Evolutionary conservation across 495 filamentous ascomycete genomes (phyloP), one percentile per base, ranked within the genome.

Genomic region (Acidomyces sp.): DNA sequence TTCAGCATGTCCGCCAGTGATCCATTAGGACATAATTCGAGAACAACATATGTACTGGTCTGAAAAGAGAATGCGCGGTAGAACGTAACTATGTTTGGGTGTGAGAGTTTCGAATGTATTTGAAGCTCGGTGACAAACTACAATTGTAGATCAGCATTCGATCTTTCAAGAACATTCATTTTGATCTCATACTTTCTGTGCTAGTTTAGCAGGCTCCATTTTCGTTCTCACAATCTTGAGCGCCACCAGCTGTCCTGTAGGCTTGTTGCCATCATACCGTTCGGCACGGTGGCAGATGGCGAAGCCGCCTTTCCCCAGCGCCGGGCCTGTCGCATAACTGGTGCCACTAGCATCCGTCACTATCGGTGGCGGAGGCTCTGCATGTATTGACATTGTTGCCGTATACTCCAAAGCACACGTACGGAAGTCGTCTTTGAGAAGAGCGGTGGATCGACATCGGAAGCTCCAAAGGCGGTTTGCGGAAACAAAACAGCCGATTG

Each of bases 1-100:
- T 85, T 85, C 32, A 99, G 76, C 82, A 96, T 93, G 55, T 96
- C 92, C 79, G 93, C 93, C 24, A 99, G 70, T n/a, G 86, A 95
- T 0, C 93, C 92, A 55, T 95, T 95, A 3, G 80, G 78, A 54
- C 92, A 96, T 37, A 99, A 60, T 50, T 99, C 92, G 3, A 99
- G 69, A 34, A 95, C 82, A 16, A 99, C 81, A 51, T 93, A 99
- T 37, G 87, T 95, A 56, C 78, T 86, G 18, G 71, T 71, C 42
- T 80, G 69, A 58, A 85, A 96, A 17, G 85, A 79, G 57, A 99
- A 99, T 9, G 92, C 88, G 46, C 92, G 78, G 51, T 93, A 74
- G 53, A 96, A 96, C 45, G 85, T 78, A 37, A 96, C 90, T 41
- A 99, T 88, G 54, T 93, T 87, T 9, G 79, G 77, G 50, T 99